Evolutionary conservation across 2,329 filamentous ascomycete species (phyloP).

Genomic region (Pseudocercospora fuligena): DNA sequence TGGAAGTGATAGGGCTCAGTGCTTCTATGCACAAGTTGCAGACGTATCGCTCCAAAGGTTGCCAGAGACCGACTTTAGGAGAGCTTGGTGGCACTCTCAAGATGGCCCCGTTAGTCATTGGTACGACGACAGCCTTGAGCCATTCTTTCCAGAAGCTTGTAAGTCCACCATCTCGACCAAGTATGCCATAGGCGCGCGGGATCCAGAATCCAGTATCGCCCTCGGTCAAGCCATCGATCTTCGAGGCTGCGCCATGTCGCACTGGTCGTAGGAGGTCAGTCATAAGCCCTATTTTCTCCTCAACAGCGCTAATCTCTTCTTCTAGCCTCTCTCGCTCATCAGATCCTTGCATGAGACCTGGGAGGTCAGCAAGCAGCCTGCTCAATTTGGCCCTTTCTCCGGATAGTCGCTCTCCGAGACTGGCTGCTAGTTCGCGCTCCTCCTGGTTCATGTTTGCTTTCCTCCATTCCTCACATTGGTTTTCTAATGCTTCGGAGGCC

Average conservation of each 20-base stretch:
- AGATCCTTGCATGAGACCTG: slow-evolving; percentile 78
- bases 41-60: slow-evolving; percentile 93
- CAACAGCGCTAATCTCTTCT: slow-evolving; percentile 91
- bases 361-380: slow-evolving; percentile 80
- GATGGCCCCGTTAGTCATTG: slow-evolving; percentile 88
- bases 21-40: slow-evolving; percentile 96
- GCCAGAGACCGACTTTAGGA: slow-evolving; percentile 90
- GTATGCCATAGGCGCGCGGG: slow-evolving; percentile 87
- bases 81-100: slow-evolving; percentile 85
- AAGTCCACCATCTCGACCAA: slow-evolving; percentile 81
- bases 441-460: slow-evolving; percentile 79
- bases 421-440: slow-evolving; percentile 89
- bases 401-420: slow-evolving; percentile 84
- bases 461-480: slow-evolving; percentile 59
- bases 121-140: slow-evolving; percentile 90
- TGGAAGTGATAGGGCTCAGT: slow-evolving; percentile 86
- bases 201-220: slow-evolving; percentile 97
- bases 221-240: slow-evolving; percentile 94
- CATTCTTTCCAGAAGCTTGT: slow-evolving; percentile 98
- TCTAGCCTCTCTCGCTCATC: slow-evolving; percentile 81
- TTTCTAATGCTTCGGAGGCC: slow-evolving; percentile 82
- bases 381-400: slow-evolving; percentile 88
- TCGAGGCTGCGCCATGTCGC: slow-evolving; percentile 90
- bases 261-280: slow-evolving; percentile 91
- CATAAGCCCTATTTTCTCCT: slow-evolving; percentile 97